These are phyloP conservation scores for Ensete glaucum DNA, from an alignment of 176 grass and related monocot species.

Conservation along the genomic window DNA sequence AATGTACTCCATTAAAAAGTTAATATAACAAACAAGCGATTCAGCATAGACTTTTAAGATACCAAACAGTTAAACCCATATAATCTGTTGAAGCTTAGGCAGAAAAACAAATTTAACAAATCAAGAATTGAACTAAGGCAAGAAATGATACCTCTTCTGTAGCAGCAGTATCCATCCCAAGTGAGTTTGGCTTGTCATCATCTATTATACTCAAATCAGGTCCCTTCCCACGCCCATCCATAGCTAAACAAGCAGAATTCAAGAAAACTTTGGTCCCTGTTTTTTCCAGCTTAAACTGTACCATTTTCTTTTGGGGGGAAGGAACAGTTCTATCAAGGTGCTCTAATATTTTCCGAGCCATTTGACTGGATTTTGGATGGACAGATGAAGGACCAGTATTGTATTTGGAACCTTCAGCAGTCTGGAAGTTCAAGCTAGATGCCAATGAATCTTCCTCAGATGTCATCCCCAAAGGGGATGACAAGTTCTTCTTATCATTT, in stretches of 20 bases:
- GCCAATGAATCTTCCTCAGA: constrained; percentile 29
- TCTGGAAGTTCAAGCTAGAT: constrained; percentile 8
- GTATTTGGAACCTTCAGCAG: constrained; percentile 16
- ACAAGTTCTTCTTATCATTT: neutral
- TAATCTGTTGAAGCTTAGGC: neutral
- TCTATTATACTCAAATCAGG: constrained; percentile 12
- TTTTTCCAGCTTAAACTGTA: constrained; percentile 24
- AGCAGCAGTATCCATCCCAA: constrained; percentile 18
- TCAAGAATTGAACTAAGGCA: constrained; percentile 5
- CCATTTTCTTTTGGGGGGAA: constrained; percentile 36
- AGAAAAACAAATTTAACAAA: neutral
- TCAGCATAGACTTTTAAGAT: neutral
- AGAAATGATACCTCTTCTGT: constrained; percentile 37
- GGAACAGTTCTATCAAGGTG: constrained; percentile 58
- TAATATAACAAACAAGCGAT: neutral
- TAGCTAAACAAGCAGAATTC: neutral
- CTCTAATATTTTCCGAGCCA: constrained; percentile 56
- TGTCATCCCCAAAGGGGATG: neutral
- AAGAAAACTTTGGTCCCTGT: constrained; percentile 18
- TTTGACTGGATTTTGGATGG: constrained; percentile 54
- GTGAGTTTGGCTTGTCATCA: constrained; percentile 14
- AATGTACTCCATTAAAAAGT: no score
- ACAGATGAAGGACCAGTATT: constrained; percentile 31
- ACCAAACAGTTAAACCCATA: neutral
- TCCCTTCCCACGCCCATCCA: constrained; percentile 23